Conservation (phyloP, 495 filamentous ascomycete genomes). For the Margaritispora aquatica region DNA sequence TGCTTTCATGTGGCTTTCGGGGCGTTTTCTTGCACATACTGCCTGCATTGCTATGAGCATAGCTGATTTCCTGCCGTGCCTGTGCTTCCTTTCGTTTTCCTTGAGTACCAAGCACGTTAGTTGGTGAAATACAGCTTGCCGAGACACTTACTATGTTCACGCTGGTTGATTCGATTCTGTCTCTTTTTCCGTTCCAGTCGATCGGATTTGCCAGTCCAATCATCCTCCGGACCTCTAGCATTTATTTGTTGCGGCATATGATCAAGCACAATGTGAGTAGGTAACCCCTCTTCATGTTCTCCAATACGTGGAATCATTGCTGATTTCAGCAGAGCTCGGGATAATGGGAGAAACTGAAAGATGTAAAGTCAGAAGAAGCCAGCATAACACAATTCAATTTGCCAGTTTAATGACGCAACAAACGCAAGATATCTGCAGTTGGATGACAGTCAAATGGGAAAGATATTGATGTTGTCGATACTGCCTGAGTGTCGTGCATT, state of each 20-base stretch:
- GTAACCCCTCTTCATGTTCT: no score
- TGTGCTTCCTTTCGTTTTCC: neutral
- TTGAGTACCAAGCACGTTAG: no score
- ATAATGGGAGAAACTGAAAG: no score
- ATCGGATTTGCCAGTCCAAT: constrained; percentile 35
- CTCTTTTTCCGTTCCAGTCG: constrained; percentile 32
- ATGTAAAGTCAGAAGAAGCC: no score
- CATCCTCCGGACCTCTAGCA: constrained; percentile 19
- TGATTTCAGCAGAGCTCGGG: no score
- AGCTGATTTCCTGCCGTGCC: no score
- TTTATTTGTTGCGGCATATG: constrained; percentile 10
- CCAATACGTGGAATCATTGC: no score
- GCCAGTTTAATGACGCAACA: neutral
- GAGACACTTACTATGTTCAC: constrained; percentile 30
- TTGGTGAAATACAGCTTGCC: no score
- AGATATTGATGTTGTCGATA: neutral
- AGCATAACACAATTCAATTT: no score
- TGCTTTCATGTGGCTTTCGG: neutral
- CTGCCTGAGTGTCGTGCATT: neutral
- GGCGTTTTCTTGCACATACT: no score
- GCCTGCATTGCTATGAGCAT: no score
- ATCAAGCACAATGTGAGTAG: constrained; percentile 22
- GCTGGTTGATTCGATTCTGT: constrained; percentile 41
- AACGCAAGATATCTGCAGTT: neutral
- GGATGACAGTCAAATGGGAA: neutral